Base-by-base conservation (phyloP, 208 protist genomes). In the Trypanosoma theileri region DNA sequence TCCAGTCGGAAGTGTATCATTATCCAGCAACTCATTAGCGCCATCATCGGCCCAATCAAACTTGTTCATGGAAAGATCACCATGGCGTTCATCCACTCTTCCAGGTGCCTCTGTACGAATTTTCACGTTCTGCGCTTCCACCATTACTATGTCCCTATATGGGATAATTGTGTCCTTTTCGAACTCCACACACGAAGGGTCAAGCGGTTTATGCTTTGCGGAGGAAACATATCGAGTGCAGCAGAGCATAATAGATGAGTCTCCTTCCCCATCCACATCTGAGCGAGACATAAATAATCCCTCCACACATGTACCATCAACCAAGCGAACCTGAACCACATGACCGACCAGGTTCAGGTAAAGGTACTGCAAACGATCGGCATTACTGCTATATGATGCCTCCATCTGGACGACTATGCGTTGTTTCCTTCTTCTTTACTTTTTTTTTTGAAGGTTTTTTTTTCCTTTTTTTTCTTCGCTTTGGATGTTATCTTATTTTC, bases 341-440 rank as follows among this genome's bases (percentile, higher is more conserved):
- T 95, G 85, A 12, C 92, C 92, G 0, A 97, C 84, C 51, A 97
- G 57, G 76, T 95, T 97, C 41, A 94, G 81, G 79, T 88, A 97
- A 21, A 95, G 77, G 76, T 90, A 97, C 63, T 93, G 82, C 24
- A 97, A 78, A 45, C 92, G 85, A 51, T 93, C 84, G 14, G 57
- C 75, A 67, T 93, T 94, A 56, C 79, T 83, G 73, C 86, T 96
- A 57, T 75, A 72, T 40, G 86, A 69, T 4, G 62, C 51, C 14
- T 76, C 71, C 71, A 73, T 73, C 26, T 17, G 12, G 10, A 48
- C 62, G 12, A 21, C 31, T 45, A 24, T 12, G 28, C 24, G 61
- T 22, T 35, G 28, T 35, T 35, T 35, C 6, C 3, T 48, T 58
- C 4, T 41, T 46, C 17, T 45, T 19, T 9, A 9, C 1, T 48